Evolutionary conservation across 2,329 filamentous ascomycete species (phyloP).

Genomic region (Allantophomopsis lycopodina): DNA sequence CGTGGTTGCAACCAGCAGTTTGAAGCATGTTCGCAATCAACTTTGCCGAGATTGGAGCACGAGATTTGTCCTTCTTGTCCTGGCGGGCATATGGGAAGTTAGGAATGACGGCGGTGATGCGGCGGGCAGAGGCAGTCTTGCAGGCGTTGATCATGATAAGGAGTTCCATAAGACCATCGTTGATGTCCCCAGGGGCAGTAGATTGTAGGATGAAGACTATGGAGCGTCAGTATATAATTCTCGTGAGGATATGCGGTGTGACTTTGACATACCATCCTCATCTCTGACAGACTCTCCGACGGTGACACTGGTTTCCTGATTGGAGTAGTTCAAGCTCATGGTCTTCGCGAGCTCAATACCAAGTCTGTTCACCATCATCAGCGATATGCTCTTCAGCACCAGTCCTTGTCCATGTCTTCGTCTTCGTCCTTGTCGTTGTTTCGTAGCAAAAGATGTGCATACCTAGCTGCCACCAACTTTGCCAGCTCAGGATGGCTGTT

Average conservation of each 20-base stretch:
- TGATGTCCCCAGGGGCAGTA: conserved; percentile 89
- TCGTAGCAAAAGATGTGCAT: conserved; percentile 11
- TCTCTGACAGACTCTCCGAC: conserved; percentile 94
- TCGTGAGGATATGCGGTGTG: neutral
- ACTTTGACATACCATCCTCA: conserved; percentile 55
- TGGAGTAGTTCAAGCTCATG: conserved; percentile 72
- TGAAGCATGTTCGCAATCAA: conserved; percentile 97
- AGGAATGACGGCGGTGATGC: conserved; percentile 89
- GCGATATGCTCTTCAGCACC: too few species aligned
- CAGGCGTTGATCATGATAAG: conserved; percentile 98
- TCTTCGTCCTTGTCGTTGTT: neutral
- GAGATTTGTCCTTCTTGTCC: conserved; percentile 94
- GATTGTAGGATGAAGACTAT: conserved; percentile 91
- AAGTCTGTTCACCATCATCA: conserved; percentile 31
- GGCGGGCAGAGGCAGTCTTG: conserved; percentile 69
- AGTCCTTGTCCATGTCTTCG: neutral
- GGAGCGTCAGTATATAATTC: neutral
- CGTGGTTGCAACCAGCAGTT: conserved; percentile 81
- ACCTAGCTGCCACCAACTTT: conserved; percentile 55
- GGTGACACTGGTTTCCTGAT: conserved; percentile 79
- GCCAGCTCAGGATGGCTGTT: conserved; percentile 64
- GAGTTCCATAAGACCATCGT: conserved; percentile 95
- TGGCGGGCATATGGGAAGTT: conserved; percentile 95
- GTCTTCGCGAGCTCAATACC: conserved; percentile 70
- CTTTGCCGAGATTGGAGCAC: conserved; percentile 92